Base-by-base conservation (phyloP, 176 grass and related monocot species). In the Eragrostis curvula region DNA sequence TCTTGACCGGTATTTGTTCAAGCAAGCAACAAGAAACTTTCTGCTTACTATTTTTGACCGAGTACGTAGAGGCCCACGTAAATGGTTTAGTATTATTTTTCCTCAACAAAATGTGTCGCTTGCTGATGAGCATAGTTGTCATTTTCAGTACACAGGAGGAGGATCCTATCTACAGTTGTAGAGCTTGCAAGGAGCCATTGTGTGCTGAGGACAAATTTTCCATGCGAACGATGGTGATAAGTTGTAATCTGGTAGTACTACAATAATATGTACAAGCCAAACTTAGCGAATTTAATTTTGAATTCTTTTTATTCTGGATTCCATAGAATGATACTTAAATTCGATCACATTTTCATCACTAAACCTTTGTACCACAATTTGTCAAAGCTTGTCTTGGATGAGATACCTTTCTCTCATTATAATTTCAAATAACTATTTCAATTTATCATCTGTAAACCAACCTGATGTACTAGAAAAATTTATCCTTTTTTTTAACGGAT, bases 91-190 rank as follows among this genome's bases (percentile, higher is more conserved):
- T 71, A 48, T 66, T 68, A 42, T 46, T 76, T 66, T 85, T 49
- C 56, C 46, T 60, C 56, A 48, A 30, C 66, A 47, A 81, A 70
- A 50, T 85, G 78, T 60, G 83, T 89, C 83, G 72, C 78, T 71
- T 42, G 87, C 81, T 70, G n/a, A 21, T 81, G 71, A 65, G 83
- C 72, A 85, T 78, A 47, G 66, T 14, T 49, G 88, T 89, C 83
- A 5, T 66, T 66, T 0, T 89, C 83, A 10, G 7, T 77, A 85
- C 78, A 72, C 47, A 71, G 4, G 52, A 52, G 52, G 30, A 63
- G 40, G 51, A 70, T 79, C 44, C 77, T 80, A 80, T 62, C 87
- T 11, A 9, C 29, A 84, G 11, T 23, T 7, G 79, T 85, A 45
- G 43, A 64, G 20, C 30, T 51, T 62, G 14, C 7, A 62, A 8